These are phyloP conservation scores for Pseudoscleropodium purum DNA, from an alignment of 225 moss, liverwort and hornwort genomes.

Conservation along the genomic window DNA sequence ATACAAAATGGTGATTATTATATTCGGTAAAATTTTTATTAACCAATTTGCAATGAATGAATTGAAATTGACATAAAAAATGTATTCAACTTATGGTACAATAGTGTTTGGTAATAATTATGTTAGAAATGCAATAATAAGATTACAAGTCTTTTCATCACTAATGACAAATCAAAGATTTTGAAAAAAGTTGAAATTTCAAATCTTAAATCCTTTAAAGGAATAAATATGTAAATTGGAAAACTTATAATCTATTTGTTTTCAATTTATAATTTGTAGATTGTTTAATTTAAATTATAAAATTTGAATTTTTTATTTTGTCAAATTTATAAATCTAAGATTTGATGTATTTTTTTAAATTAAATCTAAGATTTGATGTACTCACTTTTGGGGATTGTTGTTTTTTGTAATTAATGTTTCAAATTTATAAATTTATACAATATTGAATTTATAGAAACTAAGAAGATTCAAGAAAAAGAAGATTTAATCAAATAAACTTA, in stretches of 20 bases:
- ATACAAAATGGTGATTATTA: background rate
- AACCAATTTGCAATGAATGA: too few species aligned
- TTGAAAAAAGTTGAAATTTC: background rate
- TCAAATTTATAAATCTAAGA: background rate
- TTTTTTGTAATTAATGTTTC: background rate
- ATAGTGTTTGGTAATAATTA: background rate
- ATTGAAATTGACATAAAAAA: background rate
- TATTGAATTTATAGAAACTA: background rate
- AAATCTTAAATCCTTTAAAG: background rate
- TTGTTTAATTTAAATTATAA: background rate
- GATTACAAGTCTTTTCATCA: rapidly evolving
- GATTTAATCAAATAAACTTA: background rate
- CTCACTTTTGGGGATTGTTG: background rate
- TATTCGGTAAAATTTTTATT: too few species aligned
- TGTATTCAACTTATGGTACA: background rate
- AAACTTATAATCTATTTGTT: background rate
- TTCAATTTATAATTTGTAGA: background rate
- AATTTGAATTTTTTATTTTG: too few species aligned
- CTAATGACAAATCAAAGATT: background rate
- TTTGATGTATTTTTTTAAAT: background rate
- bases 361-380: too few species aligned
- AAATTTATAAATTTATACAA: background rate
- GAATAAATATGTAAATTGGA: background rate
- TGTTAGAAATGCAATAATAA: background rate
- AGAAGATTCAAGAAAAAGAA: background rate